Conservation (phyloP, 768 basidiomycete species). For the Psilocybe tampanensis region DNA sequence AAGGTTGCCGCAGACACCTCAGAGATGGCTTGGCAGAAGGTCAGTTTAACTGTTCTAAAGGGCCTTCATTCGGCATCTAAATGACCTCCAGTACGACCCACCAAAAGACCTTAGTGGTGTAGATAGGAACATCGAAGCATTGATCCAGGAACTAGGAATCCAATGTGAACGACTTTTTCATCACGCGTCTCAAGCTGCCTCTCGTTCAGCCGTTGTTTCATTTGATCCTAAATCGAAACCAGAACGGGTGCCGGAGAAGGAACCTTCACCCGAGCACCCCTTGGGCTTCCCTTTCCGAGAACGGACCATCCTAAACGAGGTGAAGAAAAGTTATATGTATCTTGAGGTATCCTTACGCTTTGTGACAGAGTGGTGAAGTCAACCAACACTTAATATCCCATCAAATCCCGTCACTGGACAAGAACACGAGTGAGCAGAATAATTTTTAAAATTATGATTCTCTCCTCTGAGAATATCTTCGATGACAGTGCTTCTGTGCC, state of each 20-base stretch:
- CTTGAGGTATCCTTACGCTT: constrained; percentile 26
- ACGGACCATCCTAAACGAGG: constrained; percentile 58
- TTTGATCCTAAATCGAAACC: constrained; percentile 25
- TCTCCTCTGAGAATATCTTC: constrained; percentile 9
- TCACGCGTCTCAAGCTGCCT: constrained; percentile 62
- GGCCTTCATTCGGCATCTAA: constrained; percentile 1
- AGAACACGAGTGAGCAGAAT: constrained; percentile 24
- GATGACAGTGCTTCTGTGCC: constrained; percentile 56
- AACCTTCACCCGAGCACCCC: constrained; percentile 27
- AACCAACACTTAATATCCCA: constrained; percentile 56
- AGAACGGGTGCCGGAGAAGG: constrained; percentile 34
- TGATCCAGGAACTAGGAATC: constrained; percentile 62
- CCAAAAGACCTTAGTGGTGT: constrained; percentile 56
- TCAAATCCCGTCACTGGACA: constrained; percentile 36
- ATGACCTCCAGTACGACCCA: constrained; percentile 39
- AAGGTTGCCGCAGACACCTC: constrained; percentile 48
- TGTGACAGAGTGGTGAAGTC: constrained; percentile 41
- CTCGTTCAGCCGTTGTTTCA: constrained; percentile 57
- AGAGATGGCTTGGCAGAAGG: constrained; percentile 53
- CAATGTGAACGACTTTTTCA: constrained; percentile 65
- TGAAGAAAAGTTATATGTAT: constrained; percentile 30
- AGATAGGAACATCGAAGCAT: constrained; percentile 68
- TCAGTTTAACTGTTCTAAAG: constrained; percentile 35
- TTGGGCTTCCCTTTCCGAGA: constrained; percentile 42
- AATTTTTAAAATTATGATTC: background rate